Percentiles rank a stretch among this genome's conserved stretches.
Conservation (phyloP, 1,284 basidiomycete genomes). For the Fomitopsis schrenkii region DNA sequence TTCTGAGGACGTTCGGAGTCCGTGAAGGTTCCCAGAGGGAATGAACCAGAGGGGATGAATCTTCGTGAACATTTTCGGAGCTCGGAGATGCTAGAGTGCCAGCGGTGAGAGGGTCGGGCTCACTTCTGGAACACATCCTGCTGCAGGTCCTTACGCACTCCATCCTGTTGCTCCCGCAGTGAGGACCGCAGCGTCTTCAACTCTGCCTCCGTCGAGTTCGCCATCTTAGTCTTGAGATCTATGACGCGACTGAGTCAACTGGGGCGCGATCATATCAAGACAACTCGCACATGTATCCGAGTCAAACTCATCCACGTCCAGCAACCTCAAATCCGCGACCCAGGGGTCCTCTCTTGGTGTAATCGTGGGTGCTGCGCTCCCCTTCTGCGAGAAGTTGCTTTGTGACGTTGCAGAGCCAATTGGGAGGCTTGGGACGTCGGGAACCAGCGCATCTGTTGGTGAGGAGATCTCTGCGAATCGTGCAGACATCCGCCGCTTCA, state of each 20-base stretch:
- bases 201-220: conserved; percentile 78
- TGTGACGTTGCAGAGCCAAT: conserved; percentile 22
- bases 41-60: too few relatives aligned
- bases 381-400: conserved; percentile 22
- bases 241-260: not conserved
- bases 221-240: conserved; percentile 75
- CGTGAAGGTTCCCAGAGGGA: too few relatives aligned
- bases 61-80: too few relatives aligned
- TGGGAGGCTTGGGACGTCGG: conserved; percentile 48
- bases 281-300: conserved; percentile 71
- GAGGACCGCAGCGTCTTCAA: conserved; percentile 71
- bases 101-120: conserved; percentile 16
- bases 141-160: conserved; percentile 71
- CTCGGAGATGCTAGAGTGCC: too few relatives aligned
- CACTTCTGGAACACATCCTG: conserved; percentile 90
- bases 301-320: conserved; percentile 77
- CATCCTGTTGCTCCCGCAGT: conserved; percentile 56
- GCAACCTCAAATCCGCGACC: conserved; percentile 53
- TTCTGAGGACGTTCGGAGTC: too few relatives aligned
- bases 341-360: conserved; percentile 46
- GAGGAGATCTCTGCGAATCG: conserved; percentile 81
- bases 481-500: conserved; percentile 91
- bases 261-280: not conserved
- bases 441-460: conserved; percentile 51
- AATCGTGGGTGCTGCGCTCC: conserved; percentile 27